Base-by-base conservation (phyloP, 371 early-diverging fungal genomes). In the Mycotypha africana region DNA sequence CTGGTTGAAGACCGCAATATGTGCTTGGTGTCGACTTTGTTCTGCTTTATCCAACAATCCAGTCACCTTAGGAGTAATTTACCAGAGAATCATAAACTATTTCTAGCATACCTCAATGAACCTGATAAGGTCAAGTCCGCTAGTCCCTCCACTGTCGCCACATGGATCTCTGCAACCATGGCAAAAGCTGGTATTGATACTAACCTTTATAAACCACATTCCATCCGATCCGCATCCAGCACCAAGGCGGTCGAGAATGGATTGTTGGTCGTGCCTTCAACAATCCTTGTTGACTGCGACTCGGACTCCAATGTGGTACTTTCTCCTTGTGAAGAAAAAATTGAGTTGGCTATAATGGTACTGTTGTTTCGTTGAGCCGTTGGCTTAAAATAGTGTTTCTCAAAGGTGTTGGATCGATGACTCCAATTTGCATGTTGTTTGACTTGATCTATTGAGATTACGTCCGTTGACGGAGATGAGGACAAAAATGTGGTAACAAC, bases 401-500 rank as follows among this genome's bases (percentile, higher is more conserved):
- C 44, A 32, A 50, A 50, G 17, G 43, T 38, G n/a, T 50, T 19
- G 0, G 51, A 38, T 8, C 38, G 42, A 5, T 21, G 14, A 31
- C 46, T 46, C 47, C 47, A 52, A 16, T 41, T 46, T 14, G 47
- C 46, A 34, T 52, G 46, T 38, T 38, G 12, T 34, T 52, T 52
- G 1, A 36, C 44, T 24, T 24, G 21, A 19, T 25, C 14, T 20
- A 39, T 45, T 0, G 39, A 20, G 20, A 8, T 6, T 28, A 20
- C 31, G 5, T 33, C 24, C 16, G n/a, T n/a, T n/a, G n/a, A n/a
- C n/a, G n/a, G n/a, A n/a, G n/a, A n/a, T n/a, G n/a, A n/a, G n/a
- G n/a, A n/a, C n/a, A n/a, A n/a, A n/a, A n/a, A n/a, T n/a, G n/a
- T n/a, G n/a, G n/a, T n/a, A n/a, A n/a, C n/a, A n/a, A n/a, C n/a